Conservation (phyloP, 495 filamentous ascomycete genomes). For the Halenospora varia region DNA sequence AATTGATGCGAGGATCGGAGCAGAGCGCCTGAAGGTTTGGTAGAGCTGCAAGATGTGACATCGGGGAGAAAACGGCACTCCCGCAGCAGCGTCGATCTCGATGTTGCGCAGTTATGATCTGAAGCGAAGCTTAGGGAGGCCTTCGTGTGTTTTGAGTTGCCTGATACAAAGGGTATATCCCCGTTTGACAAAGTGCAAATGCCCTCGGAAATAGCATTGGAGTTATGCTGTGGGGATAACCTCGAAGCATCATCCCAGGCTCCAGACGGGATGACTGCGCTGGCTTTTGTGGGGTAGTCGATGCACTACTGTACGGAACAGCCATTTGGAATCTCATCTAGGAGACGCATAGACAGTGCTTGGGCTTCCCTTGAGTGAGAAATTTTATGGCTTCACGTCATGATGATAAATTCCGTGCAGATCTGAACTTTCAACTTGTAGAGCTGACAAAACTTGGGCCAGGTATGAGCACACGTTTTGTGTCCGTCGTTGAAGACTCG, state of each 20-base stretch:
- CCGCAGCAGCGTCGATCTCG: background rate
- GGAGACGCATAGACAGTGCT: background rate
- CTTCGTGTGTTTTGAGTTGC: background rate
- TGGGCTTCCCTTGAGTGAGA: background rate
- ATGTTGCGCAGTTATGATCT: background rate
- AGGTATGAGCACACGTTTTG: too few relatives aligned
- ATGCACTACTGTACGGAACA: too few relatives aligned
- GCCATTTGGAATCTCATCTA: too few relatives aligned
- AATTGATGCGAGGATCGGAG: background rate
- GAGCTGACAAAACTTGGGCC: too few relatives aligned
- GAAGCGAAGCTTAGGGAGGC: background rate
- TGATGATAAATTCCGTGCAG: too few relatives aligned
- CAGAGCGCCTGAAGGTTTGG: background rate
- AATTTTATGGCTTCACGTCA: too few relatives aligned
- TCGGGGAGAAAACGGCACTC: background rate
- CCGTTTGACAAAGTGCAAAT: too few relatives aligned
- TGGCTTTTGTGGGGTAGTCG: background rate
- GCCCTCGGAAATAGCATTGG: background rate
- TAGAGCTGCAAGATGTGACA: background rate
- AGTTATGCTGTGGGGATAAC: background rate
- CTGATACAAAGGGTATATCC: background rate
- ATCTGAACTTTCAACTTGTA: too few relatives aligned
- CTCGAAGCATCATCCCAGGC: background rate
- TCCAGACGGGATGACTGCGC: background rate
- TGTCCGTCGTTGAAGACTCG: too few relatives aligned